Evolutionary conservation across 1,139 yeast genomes (phyloP), one percentile per base, ranked within the genome.

Genomic region (Taphrina flavorubra): DNA sequence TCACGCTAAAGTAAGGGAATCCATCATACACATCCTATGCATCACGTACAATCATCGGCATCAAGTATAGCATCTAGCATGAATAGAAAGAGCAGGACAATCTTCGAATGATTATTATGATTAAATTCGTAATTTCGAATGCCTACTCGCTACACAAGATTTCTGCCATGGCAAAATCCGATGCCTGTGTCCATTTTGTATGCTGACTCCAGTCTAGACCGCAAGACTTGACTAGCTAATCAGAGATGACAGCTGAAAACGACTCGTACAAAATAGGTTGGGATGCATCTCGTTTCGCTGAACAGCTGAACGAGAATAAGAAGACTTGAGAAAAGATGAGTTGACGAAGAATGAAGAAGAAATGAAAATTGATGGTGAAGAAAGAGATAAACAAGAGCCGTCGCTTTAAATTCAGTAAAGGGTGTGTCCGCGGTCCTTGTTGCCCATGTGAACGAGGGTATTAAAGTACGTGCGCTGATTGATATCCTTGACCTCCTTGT

Each of bases 391-490:
- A n/a, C 1, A 6, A 44, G 18, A 44, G 47, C 47, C 47, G 47
- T 44, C 47, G 47, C 47, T 44, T 2, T 25, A 25, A 6, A 16
- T 14, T 39, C 36, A 56, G 47, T 56, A 56, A 25, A 58, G 42
- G 34, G 62, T 58, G 16, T 58, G 62, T 5, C 62, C 62, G 5
- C 62, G 62, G 46, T 58, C 62, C 42, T 44, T 42, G 11, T 58
- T 46, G 25, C 36, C 53, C 20, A 44, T 14, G 46, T 58, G 62
- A 1, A 58, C 62, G 53, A 58, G 62, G 25, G 62, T 58, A 16
- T 58, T 58, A 42, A 58, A 58, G 53, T 58, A 58, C 6, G 62
- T 58, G 8, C 62, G 16, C 53, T 58, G 62, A 31, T 58, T 58
- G 25, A 58, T 39, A 40, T 36, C 53, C 42, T 58, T 58, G 39